phyloP scores from a whole-genome alignment of 2,329 filamentous ascomycete genomes.

The Pseudogymnoascus sp. region DNA sequence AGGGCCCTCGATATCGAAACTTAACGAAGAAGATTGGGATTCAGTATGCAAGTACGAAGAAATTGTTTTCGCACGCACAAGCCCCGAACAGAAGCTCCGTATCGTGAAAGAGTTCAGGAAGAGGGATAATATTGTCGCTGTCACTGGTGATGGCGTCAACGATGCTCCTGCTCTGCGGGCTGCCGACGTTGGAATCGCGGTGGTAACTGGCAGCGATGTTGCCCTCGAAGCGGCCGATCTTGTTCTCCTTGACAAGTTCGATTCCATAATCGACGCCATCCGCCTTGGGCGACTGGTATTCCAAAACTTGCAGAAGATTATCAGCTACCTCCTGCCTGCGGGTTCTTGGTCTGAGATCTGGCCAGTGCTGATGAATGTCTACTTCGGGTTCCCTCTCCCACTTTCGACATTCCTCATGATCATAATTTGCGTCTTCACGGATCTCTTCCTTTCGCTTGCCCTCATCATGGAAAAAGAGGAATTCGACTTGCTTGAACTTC shows the following conservation, averaged over 20 bases:
- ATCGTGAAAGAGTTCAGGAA: conserved; percentile 35
- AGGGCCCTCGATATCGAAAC: conserved; percentile 18
- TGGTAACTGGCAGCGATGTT: conserved; percentile 51
- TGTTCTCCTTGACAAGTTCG: conserved; percentile 61
- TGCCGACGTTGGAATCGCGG: conserved; percentile 52
- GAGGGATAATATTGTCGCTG: conserved; percentile 35
- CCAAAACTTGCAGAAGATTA: conserved; percentile 68
- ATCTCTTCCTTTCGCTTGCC: conserved; percentile 43
- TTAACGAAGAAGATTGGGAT: conserved; percentile 36
- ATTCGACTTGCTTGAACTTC: conserved; percentile 44
- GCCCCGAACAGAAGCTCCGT: conserved; percentile 36
- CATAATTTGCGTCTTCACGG: conserved; percentile 50
- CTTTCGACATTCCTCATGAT: conserved; percentile 50
- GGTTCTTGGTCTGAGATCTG: conserved; percentile 51
- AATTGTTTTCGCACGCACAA: conserved; percentile 38
- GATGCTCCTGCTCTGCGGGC: conserved; percentile 48
- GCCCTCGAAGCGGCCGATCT: conserved; percentile 57
- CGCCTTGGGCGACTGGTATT: conserved; percentile 69
- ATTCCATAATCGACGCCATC: conserved; percentile 64
- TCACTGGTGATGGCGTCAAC: conserved; percentile 42
- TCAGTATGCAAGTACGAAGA: conserved; percentile 44
- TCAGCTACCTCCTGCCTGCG: conserved; percentile 48
- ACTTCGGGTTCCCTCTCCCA: conserved; percentile 45
- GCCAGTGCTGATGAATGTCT: conserved; percentile 49
- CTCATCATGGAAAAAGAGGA: conserved; percentile 49